Evolutionary conservation across 768 basidiomycete genomes (phyloP).

Genomic region (Leccinum uliginosum): DNA sequence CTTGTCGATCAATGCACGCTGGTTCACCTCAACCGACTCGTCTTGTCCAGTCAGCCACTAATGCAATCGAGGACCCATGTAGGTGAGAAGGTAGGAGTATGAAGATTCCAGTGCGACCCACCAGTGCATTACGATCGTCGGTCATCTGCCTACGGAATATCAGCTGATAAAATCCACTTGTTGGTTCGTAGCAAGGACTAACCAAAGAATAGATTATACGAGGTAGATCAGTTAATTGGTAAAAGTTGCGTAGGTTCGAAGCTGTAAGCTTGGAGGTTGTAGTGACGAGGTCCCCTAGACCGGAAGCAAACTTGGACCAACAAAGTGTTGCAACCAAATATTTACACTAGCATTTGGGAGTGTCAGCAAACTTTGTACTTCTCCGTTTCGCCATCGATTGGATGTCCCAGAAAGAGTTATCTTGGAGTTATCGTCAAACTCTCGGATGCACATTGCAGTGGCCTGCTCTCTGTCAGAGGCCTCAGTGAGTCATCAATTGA

Average conservation of each 20-base stretch:
- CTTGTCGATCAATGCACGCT: conserved; percentile 95
- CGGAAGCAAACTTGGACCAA: neutral
- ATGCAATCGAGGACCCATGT: neutral
- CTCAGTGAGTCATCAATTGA: too few relatives aligned
- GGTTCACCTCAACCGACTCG: conserved; percentile 88
- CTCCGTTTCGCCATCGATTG: too few relatives aligned
- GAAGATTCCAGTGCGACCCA: conserved; percentile 9
- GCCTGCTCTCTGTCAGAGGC: too few relatives aligned
- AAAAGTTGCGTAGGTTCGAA: neutral
- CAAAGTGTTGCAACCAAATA: neutral
- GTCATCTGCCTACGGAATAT: conserved; percentile 15
- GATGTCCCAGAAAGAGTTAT: too few relatives aligned
- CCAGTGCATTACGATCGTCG: conserved; percentile 29
- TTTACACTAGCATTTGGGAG: neutral
- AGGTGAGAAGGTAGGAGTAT: neutral
- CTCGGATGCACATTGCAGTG: too few relatives aligned
- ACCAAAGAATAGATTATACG: neutral
- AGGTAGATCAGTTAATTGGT: neutral
- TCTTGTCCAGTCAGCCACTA: conserved; percentile 63
- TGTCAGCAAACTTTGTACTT: too few relatives aligned
- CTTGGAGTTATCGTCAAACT: too few relatives aligned
- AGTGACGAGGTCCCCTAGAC: neutral
- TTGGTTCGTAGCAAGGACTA: too few relatives aligned
- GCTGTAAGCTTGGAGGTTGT: neutral
- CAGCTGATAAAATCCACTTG: neutral